Percentiles rank a stretch among this genome's conserved stretches.
Evolutionary conservation across 1,284 basidiomycete genomes (phyloP).

Genomic region (Ustilago shanxiensis): DNA sequence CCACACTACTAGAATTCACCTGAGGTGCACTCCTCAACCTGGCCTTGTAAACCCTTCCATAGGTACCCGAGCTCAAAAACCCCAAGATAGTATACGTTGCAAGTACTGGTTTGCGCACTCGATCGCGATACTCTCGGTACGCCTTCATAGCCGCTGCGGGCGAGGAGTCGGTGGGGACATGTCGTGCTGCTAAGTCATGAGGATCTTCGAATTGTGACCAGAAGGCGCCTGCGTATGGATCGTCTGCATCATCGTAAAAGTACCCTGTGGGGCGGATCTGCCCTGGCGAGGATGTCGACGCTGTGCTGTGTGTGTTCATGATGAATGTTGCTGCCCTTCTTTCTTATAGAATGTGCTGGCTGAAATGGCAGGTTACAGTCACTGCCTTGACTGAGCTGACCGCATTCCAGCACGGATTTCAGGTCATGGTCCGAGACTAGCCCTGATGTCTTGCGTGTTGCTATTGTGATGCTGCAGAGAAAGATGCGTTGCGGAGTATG

Average conservation of each 20-base stretch:
- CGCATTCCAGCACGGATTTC: neutral
- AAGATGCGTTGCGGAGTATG: neutral
- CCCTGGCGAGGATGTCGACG: neutral
- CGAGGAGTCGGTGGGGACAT: conserved; percentile 38
- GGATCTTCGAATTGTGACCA: conserved; percentile 49
- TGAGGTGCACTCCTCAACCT: conserved; percentile 70
- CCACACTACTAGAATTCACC: neutral
- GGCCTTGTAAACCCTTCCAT: conserved; percentile 98
- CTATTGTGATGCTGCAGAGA: neutral
- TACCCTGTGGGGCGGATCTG: conserved; percentile 21
- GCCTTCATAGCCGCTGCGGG: conserved; percentile 58
- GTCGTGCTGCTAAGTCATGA: conserved; percentile 38
- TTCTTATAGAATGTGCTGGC: too few relatives aligned
- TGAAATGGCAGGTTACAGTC: neutral
- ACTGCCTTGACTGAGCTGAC: conserved; percentile 1
- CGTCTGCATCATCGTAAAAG: conserved; percentile 34
- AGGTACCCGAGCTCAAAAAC: conserved; percentile 97
- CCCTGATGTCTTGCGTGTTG: too few relatives aligned
- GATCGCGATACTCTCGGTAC: conserved; percentile 62
- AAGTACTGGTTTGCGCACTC: conserved; percentile 55
- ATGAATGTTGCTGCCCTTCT: too few relatives aligned
- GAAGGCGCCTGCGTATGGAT: conserved; percentile 39
- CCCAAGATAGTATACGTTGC: conserved; percentile 85
- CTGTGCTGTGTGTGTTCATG: neutral
- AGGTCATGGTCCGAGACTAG: neutral